A percentile compares a stretch with the other conserved stretches of the same genome.
phyloP scores from a whole-genome alignment of 345 rosid species.

The Sisymbrium irio region DNA sequence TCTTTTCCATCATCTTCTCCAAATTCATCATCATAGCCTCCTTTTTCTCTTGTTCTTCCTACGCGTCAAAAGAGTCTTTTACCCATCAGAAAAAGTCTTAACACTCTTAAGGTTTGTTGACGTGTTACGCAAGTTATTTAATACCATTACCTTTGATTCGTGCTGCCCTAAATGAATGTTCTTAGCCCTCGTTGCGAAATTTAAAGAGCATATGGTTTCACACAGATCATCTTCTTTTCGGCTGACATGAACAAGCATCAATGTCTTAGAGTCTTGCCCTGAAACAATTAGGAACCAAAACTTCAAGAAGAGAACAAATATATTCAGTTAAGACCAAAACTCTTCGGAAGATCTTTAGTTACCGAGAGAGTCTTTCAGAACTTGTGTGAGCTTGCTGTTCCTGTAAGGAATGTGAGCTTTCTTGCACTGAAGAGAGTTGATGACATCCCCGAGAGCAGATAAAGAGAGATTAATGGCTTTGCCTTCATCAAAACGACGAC shows the following conservation, averaged over 20 bases:
- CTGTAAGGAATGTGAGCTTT: constrained; percentile 74
- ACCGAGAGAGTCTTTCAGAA: constrained; percentile 85
- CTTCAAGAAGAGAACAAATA: background rate
- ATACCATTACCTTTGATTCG: constrained; percentile 46
- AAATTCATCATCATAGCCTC: constrained; percentile 51
- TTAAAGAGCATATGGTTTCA: constrained; percentile 74
- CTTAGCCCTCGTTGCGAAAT: constrained; percentile 68
- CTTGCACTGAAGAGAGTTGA: constrained; percentile 67
- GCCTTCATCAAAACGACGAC: constrained; percentile 88
- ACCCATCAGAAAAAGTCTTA: constrained; percentile 14
- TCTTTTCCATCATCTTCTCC: constrained; percentile 43
- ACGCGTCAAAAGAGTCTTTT: constrained; percentile 14
- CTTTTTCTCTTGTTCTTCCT: constrained; percentile 52
- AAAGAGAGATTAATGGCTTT: constrained; percentile 84
- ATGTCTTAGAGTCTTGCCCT: constrained; percentile 81
- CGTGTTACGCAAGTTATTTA: constrained; percentile 7
- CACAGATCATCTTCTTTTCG: constrained; percentile 80
- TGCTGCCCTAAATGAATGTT: constrained; percentile 56
- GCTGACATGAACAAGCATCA: constrained; percentile 85
- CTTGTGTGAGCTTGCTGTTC: constrained; percentile 85
- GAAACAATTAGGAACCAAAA: constrained; percentile 9
- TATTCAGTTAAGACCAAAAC: background rate
- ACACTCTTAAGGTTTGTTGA: constrained; percentile 6
- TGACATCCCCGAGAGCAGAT: constrained; percentile 81
- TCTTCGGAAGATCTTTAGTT: constrained; percentile 12